Base-by-base conservation (phyloP, 306 rosid species). In the Citrullus mucosospermus region DNA sequence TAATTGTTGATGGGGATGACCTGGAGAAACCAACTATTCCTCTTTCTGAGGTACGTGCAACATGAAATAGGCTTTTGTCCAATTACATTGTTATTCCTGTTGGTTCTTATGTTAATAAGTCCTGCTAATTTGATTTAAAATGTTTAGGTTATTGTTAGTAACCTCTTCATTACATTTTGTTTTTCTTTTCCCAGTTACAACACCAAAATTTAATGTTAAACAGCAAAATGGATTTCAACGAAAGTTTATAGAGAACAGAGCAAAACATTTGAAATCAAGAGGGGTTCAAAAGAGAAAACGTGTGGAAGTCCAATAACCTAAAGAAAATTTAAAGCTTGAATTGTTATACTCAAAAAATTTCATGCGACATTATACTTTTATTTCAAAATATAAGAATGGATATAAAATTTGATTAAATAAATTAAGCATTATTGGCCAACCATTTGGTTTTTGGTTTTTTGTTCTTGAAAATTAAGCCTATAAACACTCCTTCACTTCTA, bases 11-110 rank as follows among this genome's bases (percentile, higher is more conserved):
- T 56, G 88, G 89, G 55, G 86, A 85, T 80, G 89, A 78, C 54
- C 71, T 85, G 56, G 98, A 94, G 85, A 81, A 71, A 69, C 81
- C 88, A 43, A 71, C 79, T 71, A 79, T 88, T 22, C 81, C 89
- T 60, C 62, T 90, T 56, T 85, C 91, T 54, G 89, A 94, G 98
- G 98, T 92, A 78, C 81, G 87, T 56, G 48, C 46, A 30, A 66
- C 71, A 38, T 65, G 76, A 50, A 72, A 72, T 44, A 22, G 13
- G 58, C 12, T 30, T 72, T 15, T 72, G 25, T 72, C 50, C 30
- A 14, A 39, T 1, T 72, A 30, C 10, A 12, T 5, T 72, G 25
- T 28, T 30, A 72, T 50, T 48, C 38, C 13, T 10, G 60, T 72
- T 14, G 25, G 60, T 72, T 72, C 44, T 72, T 50, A 46, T 50